Percentiles rank a stretch among this genome's conserved stretches.
phyloP scores from a whole-genome alignment of 805 yeast genomes.

The Candida loeiensis region DNA sequence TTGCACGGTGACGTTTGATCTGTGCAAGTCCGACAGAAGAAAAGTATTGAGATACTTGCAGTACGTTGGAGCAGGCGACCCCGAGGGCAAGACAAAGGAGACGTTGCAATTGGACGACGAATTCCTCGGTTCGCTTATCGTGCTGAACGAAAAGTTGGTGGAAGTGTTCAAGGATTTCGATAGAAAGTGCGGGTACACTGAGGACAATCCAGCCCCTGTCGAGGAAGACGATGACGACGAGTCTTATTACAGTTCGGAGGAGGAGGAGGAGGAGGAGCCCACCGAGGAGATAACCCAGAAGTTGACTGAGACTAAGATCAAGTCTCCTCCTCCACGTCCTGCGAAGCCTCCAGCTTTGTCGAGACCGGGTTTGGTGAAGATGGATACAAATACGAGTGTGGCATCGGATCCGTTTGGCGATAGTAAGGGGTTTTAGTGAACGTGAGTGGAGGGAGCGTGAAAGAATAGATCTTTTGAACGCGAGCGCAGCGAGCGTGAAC shows the following conservation, averaged over 20 bases:
- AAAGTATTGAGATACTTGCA: slow-evolving; percentile 80
- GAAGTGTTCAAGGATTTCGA: slow-evolving; percentile 68
- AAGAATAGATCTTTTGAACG: no score
- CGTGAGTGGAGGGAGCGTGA: no score
- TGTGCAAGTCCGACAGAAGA: slow-evolving; percentile 72
- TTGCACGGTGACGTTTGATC: slow-evolving; percentile 65
- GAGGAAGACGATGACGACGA: slow-evolving; percentile 32
- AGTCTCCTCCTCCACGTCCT: slow-evolving; percentile 22
- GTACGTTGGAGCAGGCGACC: slow-evolving; percentile 55
- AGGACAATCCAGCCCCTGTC: slow-evolving; percentile 37
- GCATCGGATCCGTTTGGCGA: slow-evolving; percentile 42
- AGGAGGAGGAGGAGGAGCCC: slow-evolving; percentile 31
- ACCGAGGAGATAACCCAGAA: slow-evolving; percentile 9
- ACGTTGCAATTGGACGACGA: slow-evolving; percentile 57
- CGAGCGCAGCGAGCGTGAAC: no score
- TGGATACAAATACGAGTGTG: slow-evolving; percentile 24
- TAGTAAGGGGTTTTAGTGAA: slow-evolving; percentile 17
- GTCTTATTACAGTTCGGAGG: slow-evolving; percentile 40
- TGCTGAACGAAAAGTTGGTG: slow-evolving; percentile 89
- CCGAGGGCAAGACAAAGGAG: slow-evolving; percentile 24
- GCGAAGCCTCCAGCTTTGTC: slow-evolving; percentile 18
- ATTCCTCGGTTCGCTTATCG: slow-evolving; percentile 79
- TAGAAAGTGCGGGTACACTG: slow-evolving; percentile 40
- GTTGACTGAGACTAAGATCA: slow-evolving; percentile 1
- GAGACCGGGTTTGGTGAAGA: slow-evolving; percentile 16